A percentile compares a stretch with the other conserved stretches of the same genome.
Evolutionary conservation across 495 filamentous ascomycete species (phyloP).

Genomic region (Xylaria curta): DNA sequence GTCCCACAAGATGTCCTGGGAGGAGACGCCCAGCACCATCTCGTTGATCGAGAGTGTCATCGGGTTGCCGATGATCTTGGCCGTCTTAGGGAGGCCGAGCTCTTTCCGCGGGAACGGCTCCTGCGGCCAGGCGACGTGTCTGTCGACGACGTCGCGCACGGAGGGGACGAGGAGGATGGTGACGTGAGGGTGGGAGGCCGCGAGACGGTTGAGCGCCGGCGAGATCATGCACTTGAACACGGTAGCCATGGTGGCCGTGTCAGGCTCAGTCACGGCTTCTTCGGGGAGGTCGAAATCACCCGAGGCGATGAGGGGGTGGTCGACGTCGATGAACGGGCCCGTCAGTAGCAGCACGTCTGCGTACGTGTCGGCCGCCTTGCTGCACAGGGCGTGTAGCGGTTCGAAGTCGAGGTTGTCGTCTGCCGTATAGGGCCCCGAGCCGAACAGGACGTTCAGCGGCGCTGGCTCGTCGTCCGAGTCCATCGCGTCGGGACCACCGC

Average conservation of each 20-base stretch:
- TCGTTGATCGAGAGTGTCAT: constrained; percentile 89
- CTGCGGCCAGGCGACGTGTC: constrained; percentile 90
- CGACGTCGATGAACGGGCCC: constrained; percentile 88
- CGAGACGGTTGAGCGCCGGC: constrained; percentile 68
- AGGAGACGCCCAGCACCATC: constrained; percentile 75
- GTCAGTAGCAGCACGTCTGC: constrained; percentile 82
- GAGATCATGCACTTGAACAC: constrained; percentile 84
- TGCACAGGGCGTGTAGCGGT: constrained; percentile 79
- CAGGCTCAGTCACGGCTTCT: constrained; percentile 68
- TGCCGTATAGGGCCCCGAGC: constrained; percentile 87
- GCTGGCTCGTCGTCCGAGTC: constrained; percentile 58
- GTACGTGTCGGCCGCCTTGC: constrained; percentile 72
- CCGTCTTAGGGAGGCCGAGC: constrained; percentile 74
- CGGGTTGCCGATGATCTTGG: constrained; percentile 82
- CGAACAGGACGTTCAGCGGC: constrained; percentile 77
- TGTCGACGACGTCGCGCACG: constrained; percentile 81
- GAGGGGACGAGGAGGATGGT: constrained; percentile 85
- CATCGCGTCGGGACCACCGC: constrained; percentile 64
- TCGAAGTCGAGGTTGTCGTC: constrained; percentile 91
- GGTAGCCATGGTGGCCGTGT: constrained; percentile 77
- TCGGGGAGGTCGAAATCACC: constrained; percentile 92
- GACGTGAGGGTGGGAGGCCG: constrained; percentile 71
- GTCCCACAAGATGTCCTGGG: constrained; percentile 83
- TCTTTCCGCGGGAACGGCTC: constrained; percentile 75
- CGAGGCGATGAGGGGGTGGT: constrained; percentile 85